Conservation (phyloP, 768 basidiomycete species). For the Leucocoprinus birnbaumii region DNA sequence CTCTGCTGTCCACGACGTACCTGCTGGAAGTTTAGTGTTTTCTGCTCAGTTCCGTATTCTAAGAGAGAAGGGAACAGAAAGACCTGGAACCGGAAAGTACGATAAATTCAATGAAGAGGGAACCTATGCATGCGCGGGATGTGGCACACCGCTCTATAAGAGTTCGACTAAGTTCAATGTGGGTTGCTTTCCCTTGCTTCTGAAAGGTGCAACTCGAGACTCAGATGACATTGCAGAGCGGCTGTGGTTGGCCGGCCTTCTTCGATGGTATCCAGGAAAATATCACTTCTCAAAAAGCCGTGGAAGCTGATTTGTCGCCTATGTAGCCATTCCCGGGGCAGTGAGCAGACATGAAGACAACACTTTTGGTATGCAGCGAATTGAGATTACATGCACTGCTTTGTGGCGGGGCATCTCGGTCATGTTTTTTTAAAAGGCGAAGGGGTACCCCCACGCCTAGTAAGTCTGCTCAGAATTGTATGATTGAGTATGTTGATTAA, state of each 20-base stretch:
- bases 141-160: constrained; percentile 82
- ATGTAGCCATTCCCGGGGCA: constrained; percentile 82
- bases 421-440: constrained; percentile 98
- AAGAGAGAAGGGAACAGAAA: constrained; percentile 86
- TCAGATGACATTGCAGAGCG: constrained; percentile 43
- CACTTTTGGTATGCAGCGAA: constrained; percentile 64
- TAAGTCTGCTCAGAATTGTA: constrained; percentile 28
- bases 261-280: constrained; percentile 65
- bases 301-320: background rate
- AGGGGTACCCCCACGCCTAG: constrained; percentile 77
- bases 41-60: constrained; percentile 73
- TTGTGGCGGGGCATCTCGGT: constrained; percentile 93
- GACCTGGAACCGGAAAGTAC: constrained; percentile 74
- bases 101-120: constrained; percentile 66
- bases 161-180: constrained; percentile 85
- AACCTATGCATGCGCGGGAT: constrained; percentile 77
- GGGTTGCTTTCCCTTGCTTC: constrained; percentile 10
- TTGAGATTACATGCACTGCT: constrained; percentile 85
- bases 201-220: background rate
- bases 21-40: too few relatives aligned
- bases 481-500: background rate
- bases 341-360: constrained; percentile 76
- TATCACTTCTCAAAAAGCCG: background rate
- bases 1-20: background rate
- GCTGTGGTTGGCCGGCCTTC: constrained; percentile 98